These are phyloP conservation scores for Harringtonia lauricola DNA, from an alignment of 2,329 filamentous ascomycete species.

Conservation along the genomic window DNA sequence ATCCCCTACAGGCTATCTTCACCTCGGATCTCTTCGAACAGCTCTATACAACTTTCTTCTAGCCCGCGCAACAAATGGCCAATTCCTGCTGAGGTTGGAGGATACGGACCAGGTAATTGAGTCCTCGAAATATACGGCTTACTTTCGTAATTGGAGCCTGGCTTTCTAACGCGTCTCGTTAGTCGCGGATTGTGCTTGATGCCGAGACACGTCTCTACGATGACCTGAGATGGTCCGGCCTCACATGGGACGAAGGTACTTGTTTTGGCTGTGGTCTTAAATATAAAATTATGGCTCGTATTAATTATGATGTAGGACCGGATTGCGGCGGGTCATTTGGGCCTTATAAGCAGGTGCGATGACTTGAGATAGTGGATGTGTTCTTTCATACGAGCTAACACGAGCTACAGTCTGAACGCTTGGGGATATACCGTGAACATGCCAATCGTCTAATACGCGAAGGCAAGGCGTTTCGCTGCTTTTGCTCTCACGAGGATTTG, in stretches of 20 bases:
- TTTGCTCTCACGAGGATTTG: constrained; percentile 67
- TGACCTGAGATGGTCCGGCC: constrained; percentile 78
- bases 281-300: neutral
- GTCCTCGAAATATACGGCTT: neutral
- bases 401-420: constrained; percentile 60
- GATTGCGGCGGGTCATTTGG: constrained; percentile 70
- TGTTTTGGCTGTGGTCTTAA: too few relatives aligned
- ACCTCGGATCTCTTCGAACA: constrained; percentile 83
- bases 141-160: neutral
- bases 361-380: neutral
- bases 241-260: constrained; percentile 84
- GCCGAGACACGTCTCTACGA: constrained; percentile 68
- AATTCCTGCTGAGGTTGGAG: constrained; percentile 85
- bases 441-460: constrained; percentile 56
- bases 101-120: constrained; percentile 75
- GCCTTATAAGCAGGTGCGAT: constrained; percentile 68
- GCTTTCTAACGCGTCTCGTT: neutral
- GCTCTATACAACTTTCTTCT: constrained; percentile 92
- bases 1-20: constrained; percentile 87
- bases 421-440: constrained; percentile 60
- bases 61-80: constrained; percentile 76
- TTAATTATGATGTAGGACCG: constrained; percentile 45
- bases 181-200: constrained; percentile 72
- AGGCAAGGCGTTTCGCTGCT: constrained; percentile 82
- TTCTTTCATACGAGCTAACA: neutral